phyloP scores from a whole-genome alignment of 371 early-diverging fungal species.

The Batrachochytrium dendrobatidis region DNA sequence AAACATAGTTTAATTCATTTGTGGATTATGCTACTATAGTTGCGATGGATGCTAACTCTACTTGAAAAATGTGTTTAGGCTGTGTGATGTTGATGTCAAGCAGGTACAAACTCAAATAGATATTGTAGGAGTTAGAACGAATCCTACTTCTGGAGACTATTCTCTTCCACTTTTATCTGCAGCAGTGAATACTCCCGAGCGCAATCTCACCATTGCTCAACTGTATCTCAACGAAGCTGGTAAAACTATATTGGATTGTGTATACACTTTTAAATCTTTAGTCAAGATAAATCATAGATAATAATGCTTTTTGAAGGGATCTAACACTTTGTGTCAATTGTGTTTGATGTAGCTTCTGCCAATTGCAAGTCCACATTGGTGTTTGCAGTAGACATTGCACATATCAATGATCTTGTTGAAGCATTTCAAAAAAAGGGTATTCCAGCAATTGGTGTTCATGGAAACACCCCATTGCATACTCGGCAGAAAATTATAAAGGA shows the following conservation, averaged over 20 bases:
- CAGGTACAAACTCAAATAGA: conserved; percentile 56
- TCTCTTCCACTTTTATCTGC: too few relatives aligned
- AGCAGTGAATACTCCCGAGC: conserved; percentile 52
- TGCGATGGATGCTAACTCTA: neutral
- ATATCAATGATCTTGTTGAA: conserved; percentile 53
- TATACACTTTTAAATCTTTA: too few relatives aligned
- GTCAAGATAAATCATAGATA: too few relatives aligned
- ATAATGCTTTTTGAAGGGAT: too few relatives aligned
- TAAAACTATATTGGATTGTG: too few relatives aligned
- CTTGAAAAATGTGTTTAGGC: conserved; percentile 30
- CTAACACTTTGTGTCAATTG: too few relatives aligned
- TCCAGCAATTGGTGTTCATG: conserved; percentile 56
- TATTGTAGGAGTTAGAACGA: conserved; percentile 42
- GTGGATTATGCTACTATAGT: neutral
- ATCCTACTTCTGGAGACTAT: conserved; percentile 54
- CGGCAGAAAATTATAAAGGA: conserved; percentile 49
- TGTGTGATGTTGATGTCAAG: conserved; percentile 58
- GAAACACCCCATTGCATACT: conserved; percentile 44
- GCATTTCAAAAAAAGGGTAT: conserved; percentile 55
- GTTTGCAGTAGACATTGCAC: conserved; percentile 80
- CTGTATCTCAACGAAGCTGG: conserved; percentile 54
- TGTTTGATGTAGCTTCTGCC: too few relatives aligned
- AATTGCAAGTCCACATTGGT: conserved; percentile 55
- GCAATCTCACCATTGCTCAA: conserved; percentile 63
- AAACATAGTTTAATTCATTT: neutral